Evolutionary conservation across 2,329 filamentous ascomycete genomes (phyloP).

Genomic region (Aspergillus sp.): DNA sequence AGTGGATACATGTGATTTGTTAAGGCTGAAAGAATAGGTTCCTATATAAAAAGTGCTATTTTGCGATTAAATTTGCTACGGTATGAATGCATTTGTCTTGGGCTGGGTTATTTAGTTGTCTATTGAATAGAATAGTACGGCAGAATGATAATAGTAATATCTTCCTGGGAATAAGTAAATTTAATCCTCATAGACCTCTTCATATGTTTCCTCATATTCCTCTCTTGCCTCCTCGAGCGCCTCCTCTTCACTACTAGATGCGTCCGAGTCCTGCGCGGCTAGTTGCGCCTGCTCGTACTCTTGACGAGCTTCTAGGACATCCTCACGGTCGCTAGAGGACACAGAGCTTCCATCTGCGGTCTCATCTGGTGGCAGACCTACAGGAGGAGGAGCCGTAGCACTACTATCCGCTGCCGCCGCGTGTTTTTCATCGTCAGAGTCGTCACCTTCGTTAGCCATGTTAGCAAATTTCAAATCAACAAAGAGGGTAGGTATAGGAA

Average conservation of each 20-base stretch:
- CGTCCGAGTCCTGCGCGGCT: slow-evolving; percentile 4
- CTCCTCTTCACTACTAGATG: slow-evolving; percentile 5
- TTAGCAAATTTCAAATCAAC: no score
- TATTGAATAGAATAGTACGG: no score
- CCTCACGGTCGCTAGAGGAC: slow-evolving; percentile 4
- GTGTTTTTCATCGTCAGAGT: background rate
- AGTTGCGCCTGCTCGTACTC: slow-evolving; percentile 2
- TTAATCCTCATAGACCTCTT: slow-evolving; percentile 5
- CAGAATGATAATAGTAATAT: no score
- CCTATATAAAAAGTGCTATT: no score
- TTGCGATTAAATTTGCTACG: no score
- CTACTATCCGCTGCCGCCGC: background rate
- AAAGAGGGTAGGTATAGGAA: no score
- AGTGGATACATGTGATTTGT: no score
- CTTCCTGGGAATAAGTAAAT: no score
- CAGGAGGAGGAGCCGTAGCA: background rate
- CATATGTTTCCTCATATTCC: slow-evolving; percentile 3
- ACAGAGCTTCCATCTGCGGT: slow-evolving; percentile 1
- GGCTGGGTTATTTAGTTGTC: no score
- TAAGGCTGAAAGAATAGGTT: no score
- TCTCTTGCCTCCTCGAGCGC: slow-evolving; percentile 2
- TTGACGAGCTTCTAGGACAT: slow-evolving; percentile 4
- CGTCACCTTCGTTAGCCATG: background rate
- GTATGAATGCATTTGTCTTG: no score
- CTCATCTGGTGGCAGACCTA: slow-evolving; percentile 1